Base-by-base conservation (phyloP, 2,329 filamentous ascomycete genomes). In the Rasamsonia emersonii region DNA sequence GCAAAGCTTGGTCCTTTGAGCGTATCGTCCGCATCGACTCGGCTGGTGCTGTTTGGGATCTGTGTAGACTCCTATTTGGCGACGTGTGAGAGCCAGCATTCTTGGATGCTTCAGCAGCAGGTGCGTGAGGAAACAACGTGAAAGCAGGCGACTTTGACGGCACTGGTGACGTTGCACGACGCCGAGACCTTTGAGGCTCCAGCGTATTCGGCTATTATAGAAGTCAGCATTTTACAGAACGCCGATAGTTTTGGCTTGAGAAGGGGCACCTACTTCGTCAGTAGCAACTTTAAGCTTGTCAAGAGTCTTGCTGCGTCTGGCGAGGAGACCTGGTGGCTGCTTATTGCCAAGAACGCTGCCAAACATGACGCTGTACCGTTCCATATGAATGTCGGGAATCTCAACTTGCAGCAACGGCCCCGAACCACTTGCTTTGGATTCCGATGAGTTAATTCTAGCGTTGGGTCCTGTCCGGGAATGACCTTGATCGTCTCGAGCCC, bases 361-460 rank as follows among this genome's bases (percentile, higher is more conserved):
- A 51, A 96, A 95, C 88, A 95, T 95, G 43, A 95, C 74, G 46
- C 86, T 94, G 46, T 94, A 96, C 29, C 89, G 70, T 53, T 95
- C 89, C 70, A 96, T 69, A 40, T 81, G 76, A 34, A 83, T 71
- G 30, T 74, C 73, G 1, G 89, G 88, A 36, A 95, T 91, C 32
- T 88, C 76, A 10, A 95, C 71, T 45, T 86, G 70, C 13, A 95
- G 63, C 5, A 80, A 56, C 2, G 62, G 50, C 11, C 39, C 35
- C 4, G 29, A 13, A 26, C 18, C 14, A 20, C 13, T 28, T n/a
- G 18, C 24, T n/a, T 41, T 41, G n/a, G 38, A 35, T 11, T 14
- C 24, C 14, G 41, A n/a, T n/a, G n/a, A n/a, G n/a, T n/a, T n/a
- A n/a, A n/a, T 45, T n/a, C 35, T 26, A n/a, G 20, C 32, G 24